Evolutionary conservation across 1,284 basidiomycete species (phyloP), one percentile per base, ranked within the genome.

Genomic region (Sanghuangporus sanghuang): DNA sequence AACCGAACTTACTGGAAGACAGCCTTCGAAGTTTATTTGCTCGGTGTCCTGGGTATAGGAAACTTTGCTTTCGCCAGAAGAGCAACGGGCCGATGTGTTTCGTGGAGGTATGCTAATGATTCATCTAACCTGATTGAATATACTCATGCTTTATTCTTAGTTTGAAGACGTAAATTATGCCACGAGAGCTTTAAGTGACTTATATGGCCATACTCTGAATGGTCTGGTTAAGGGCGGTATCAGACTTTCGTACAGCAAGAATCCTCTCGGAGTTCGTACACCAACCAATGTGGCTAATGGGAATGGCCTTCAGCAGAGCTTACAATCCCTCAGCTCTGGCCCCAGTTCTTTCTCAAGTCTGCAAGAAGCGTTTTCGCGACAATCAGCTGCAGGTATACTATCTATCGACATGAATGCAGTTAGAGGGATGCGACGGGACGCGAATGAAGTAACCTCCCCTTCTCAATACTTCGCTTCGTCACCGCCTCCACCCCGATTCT

Each of bases 61-160:
- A 96, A 71, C 83, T 99, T 69, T 95, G 90, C 70, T 98, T 95
- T 80, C 83, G 95, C 64, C 93, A 96, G 73, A 99, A 99, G 80
- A 92, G 85, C 72, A 96, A 95, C 69, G 94, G 95, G 1, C 95
- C 95, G 3, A 97, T 97, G 96, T 98, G 95, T 75, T 97, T 98
- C 74, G 93, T 95, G 56, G 93, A 95, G 85, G 90, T 93, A 74
- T 58, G 78, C 64, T 46, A 36, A 11, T 64, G 23, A 23, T 18
- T 27, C 61, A 50, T 8, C 23, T 23, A 38, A 53, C 49, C 64
- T 61, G 38, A 8, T 44, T 62, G 44, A 57, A 40, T 49, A 52
- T 21, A 49, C 46, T 16, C 42, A 44, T 57, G 8, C 61, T 61
- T 64, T 67, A 7, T 52, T 67, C 69, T 50, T 73, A 96, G 89